Base-by-base conservation (phyloP, 805 yeast species). In the Diddensiella caesifluorescens region DNA sequence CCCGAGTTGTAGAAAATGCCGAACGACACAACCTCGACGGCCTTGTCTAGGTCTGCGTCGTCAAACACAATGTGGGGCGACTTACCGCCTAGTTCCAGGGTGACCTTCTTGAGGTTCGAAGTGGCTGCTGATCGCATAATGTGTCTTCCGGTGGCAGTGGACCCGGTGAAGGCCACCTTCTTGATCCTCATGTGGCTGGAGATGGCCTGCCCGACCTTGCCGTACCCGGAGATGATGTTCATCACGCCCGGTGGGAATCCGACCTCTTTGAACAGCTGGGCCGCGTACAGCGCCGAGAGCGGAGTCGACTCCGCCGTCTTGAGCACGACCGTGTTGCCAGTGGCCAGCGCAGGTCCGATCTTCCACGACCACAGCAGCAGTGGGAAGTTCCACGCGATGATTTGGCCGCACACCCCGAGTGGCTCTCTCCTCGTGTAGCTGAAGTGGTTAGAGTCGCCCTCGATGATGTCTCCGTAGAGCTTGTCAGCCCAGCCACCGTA, bases 1-100 rank as follows among this genome's bases (percentile, higher is more conserved):
- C 97, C 97, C 59, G 90, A 79, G 72, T 90, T 90, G 74, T 75
- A 86, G 74, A 83, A 85, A 57, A 88, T 85, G 63, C 95, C 96
- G 41, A 74, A 61, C 36, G 84, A 72, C 50, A 86, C 79, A 70
- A 77, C 74, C 50, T 80, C 71, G 35, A 86, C 81, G 40, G 97
- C 86, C 56, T 71, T 70, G 34, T 82, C 81, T 41, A 89, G 59
- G 62, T 89, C 79, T 36, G 94, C 92, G 59, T 89, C 97, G 55
- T 80, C 80, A 61, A 83, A 86, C 35, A 89, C 82, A 54, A 89
- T 80, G 61, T 83, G 79, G 55, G 97, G 95, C 15, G 96, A 87
- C 70, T 89, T 89, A 60, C 97, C 97, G 61, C 97, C 97, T 52
- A 88, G 79, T 70, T 89, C 97, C 59, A 89, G 74, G 33, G 96